Base-by-base conservation (phyloP, 805 yeast species). In the Yamadazyma insecticola region DNA sequence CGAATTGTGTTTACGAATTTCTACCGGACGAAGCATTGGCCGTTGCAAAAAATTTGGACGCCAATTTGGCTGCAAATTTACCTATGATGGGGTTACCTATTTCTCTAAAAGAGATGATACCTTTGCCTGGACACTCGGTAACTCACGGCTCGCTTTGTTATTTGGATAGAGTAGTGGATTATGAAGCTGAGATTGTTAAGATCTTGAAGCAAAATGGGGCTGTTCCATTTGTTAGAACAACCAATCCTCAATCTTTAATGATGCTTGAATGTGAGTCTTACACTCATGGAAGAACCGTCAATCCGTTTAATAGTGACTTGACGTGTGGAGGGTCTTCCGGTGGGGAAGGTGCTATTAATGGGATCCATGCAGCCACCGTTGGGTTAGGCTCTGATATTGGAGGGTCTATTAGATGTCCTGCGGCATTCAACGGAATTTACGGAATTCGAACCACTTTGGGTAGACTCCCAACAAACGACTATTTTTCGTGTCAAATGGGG, bases 61-160 rank as follows among this genome's bases (percentile, higher is more conserved):
- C 61, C 16, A 64, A 67, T 45, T 71, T 41, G 31, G 61, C 67
- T 39, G 50, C 67, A 2, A 48, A 71, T 18, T 83, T 83, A 15
- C 77, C 81, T 1, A 60, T 78, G 26, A 83, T 78, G 43, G 85
- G 85, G 3, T 54, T 78, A 18, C 85, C 85, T 2, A 55, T 78
- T 15, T 74, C 81, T 1, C 56, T 77, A 33, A 78, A 78, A 39
- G 78, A 68, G 38, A 50, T 37, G 41, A 36, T 59, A 43, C 44
- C 46, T 38, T 30, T 54, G 49, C 18, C 55, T 44, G 29, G 43
- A 51, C 40, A 59, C n/a, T n/a, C n/a, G n/a, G 66, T 8, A 63
- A 60, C 37, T 66, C 53, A 17, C 55, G 62, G 8, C 60, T 53
- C 38, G n/a, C 68, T 63, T 6, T 49, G 62, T 2, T 30, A 31